These are phyloP conservation scores for Coemansia sp. DNA, from an alignment of 192 early-diverging fungal genomes.

Conservation along the genomic window DNA sequence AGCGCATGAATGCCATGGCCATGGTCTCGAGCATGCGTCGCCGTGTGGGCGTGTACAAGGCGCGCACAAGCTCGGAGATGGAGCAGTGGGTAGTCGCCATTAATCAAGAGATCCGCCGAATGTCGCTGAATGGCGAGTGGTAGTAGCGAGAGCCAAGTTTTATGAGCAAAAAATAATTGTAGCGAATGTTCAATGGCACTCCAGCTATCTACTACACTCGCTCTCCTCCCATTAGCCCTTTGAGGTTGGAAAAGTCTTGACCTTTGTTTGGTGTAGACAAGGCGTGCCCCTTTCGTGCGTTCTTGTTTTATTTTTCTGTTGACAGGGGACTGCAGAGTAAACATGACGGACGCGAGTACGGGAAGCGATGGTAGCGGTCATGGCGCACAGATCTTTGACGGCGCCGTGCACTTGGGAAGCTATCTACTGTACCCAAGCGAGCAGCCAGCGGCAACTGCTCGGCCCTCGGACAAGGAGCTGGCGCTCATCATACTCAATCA, in stretches of 20 bases:
- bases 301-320: not conserved
- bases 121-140: slow-evolving; percentile 36
- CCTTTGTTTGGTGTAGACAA: not conserved
- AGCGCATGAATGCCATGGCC: slow-evolving; percentile 18
- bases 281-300: no score
- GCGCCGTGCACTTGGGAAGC: slow-evolving; percentile 20
- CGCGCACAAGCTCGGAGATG: slow-evolving; percentile 51
- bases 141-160: not conserved
- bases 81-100: slow-evolving; percentile 54
- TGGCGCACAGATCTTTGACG: not conserved
- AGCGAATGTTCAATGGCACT: no score
- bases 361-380: not conserved
- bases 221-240: no score
- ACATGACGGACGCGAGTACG: no score
- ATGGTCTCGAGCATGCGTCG: slow-evolving; percentile 30
- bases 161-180: no score
- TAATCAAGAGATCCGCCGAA: slow-evolving; percentile 53
- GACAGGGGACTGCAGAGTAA: no score
- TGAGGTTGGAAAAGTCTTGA: no score
- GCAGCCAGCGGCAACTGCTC: not conserved
- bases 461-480: slow-evolving; percentile 26
- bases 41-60: slow-evolving; percentile 45
- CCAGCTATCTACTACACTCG: no score
- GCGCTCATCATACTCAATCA: slow-evolving; percentile 77
- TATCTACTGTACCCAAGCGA: slow-evolving; percentile 22